Evolutionary conservation across 1,284 basidiomycete genomes (phyloP), one percentile per base, ranked within the genome.

Genomic region (Ceratobasidium sp.): DNA sequence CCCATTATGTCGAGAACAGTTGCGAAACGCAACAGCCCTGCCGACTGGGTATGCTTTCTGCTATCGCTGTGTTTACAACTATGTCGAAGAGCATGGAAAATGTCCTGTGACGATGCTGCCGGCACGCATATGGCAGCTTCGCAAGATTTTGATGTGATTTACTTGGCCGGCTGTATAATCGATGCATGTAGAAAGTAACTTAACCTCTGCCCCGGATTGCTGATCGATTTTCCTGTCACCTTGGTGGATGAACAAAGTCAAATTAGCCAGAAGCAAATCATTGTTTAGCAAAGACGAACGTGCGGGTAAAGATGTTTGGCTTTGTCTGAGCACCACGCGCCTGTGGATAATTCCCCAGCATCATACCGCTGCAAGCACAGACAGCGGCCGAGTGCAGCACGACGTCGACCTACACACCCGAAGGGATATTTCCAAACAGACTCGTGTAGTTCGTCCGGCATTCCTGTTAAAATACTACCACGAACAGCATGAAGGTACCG

Each of bases 41-140:
- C 94, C 95, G 9, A 93, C 91, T 35, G 96, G 98, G 55, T 98
- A 96, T 85, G 94, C 98, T 8, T 97, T 94, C 79, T 98, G 97
- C 82, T 99, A 98, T 82, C 90, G 93, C 50, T 98, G 97, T 82
- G 91, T 92, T 66, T 91, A 93, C 84, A 90, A 91, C 73, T 89
- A 95, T 77, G 90, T 98, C 58, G 89, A 93, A 80, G 88, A 89
- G 78, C 83, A 90, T 73, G 89, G 89, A 38, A 86, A 83, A 78
- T 98, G 96, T 83, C 96, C 96, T 73, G 90, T 98, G 76, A 98
- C 96, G 64, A 85, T 94, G 62, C 80, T 93, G 64, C 87, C 88
- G 5, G 85, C 91, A 35, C 85, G 86, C 72, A 87, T 89, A 72
- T 94, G 92, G 87, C 91, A 96, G 80, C 82, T 98, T 79, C 85